These are phyloP conservation scores for Eimeria zaria DNA, from an alignment of 169 alveolate genomes.

Conservation along the genomic window DNA sequence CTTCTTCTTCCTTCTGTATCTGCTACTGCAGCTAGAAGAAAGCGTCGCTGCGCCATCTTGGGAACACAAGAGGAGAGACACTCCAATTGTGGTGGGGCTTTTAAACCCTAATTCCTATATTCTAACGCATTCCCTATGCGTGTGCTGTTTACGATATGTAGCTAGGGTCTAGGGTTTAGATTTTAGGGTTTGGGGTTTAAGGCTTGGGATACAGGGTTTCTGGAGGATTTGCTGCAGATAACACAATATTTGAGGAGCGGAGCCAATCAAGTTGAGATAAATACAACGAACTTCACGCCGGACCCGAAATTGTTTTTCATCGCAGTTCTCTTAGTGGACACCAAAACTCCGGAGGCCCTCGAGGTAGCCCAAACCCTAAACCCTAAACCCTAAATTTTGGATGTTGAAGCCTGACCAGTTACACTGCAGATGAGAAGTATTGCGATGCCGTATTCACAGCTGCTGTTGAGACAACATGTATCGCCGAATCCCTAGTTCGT, in stretches of 20 bases:
- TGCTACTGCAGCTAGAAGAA: conserved; percentile 78
- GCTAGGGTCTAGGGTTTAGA: background rate
- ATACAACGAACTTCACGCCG: conserved; percentile 12
- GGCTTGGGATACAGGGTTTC: background rate
- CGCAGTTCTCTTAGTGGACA: conserved; percentile 88
- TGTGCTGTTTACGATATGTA: background rate
- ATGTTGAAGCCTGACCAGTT: background rate
- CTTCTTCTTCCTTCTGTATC: background rate
- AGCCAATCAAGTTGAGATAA: background rate
- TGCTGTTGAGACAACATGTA: background rate
- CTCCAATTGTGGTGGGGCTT: conserved; percentile 88
- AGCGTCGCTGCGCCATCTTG: conserved; percentile 92
- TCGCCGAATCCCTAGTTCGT: background rate
- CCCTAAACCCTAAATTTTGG: background rate
- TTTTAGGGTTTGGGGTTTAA: background rate
- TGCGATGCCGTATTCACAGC: background rate
- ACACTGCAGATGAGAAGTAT: background rate
- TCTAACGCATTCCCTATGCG: background rate
- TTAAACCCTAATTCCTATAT: conserved; percentile 45
- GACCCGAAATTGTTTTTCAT: background rate
- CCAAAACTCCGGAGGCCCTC: conserved; percentile 88
- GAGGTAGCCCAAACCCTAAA: conserved; percentile 1
- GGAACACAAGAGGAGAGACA: conserved; percentile 94
- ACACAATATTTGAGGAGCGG: background rate
- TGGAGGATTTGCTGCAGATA: background rate